Conservation (phyloP, 768 basidiomycete species). For the Tylopilus vinaceipallidus region DNA sequence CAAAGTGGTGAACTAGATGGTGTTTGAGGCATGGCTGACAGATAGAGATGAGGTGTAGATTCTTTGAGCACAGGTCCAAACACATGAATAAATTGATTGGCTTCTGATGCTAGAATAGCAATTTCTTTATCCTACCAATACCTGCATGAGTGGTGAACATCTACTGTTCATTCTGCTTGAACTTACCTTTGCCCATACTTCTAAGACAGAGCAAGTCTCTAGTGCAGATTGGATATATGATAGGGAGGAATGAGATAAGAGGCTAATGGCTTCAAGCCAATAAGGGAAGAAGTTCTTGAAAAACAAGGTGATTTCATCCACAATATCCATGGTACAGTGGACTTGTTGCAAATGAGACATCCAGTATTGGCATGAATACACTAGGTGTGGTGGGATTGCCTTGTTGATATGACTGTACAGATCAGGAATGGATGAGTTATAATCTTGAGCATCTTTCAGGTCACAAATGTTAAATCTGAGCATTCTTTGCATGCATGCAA, state of each 20-base stretch:
- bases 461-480: slow-evolving; percentile 6
- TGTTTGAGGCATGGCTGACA: no score
- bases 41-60: no score
- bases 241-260: no score
- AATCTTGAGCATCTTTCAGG: background rate
- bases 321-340: background rate
- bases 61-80: no score
- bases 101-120: slow-evolving; percentile 1
- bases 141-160: no score
- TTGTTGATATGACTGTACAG: background rate
- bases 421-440: background rate
- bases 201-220: background rate
- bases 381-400: background rate
- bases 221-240: background rate
- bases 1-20: background rate
- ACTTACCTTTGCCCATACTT: slow-evolving; percentile 1
- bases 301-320: background rate
- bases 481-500: slow-evolving; percentile 1
- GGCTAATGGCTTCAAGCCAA: no score
- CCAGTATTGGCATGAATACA: no score
- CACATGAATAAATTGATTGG: slow-evolving; percentile 1
- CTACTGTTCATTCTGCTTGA: no score
- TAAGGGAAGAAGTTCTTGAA: slow-evolving; percentile 4
- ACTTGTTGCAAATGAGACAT: no score
- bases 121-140: no score